phyloP scores from a whole-genome alignment of 2,329 filamentous ascomycete species.

The Thelonectria rubi region DNA sequence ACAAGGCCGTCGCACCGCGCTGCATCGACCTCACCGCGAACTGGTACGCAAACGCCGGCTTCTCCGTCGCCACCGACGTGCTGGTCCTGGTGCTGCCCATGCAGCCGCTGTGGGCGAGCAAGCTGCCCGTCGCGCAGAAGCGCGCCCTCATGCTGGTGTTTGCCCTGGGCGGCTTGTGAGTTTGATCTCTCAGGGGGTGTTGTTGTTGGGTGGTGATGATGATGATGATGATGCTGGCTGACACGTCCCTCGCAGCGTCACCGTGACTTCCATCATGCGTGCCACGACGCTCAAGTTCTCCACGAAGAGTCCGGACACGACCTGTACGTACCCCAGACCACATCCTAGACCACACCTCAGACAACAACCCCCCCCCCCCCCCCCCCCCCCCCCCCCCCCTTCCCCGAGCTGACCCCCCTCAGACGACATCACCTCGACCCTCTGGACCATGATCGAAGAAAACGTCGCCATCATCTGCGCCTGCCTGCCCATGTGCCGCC shows the following conservation, averaged over 20 bases:
- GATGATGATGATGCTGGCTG: neutral
- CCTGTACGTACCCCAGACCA: slow-evolving; percentile 44
- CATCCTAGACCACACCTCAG: slow-evolving; percentile 19
- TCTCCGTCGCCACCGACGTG: slow-evolving; percentile 58
- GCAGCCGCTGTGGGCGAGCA: slow-evolving; percentile 55
- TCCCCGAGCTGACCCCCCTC: neutral
- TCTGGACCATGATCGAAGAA: slow-evolving; percentile 53
- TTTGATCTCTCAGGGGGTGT: too few species aligned
- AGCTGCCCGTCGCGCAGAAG: slow-evolving; percentile 53
- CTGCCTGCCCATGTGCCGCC: slow-evolving; percentile 52
- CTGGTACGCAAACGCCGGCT: slow-evolving; percentile 60
- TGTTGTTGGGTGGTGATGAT: too few species aligned
- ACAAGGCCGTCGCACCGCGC: slow-evolving; percentile 51
- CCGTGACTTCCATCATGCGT: slow-evolving; percentile 54
- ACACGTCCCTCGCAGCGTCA: slow-evolving; percentile 40
- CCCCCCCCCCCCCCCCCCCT: too few species aligned
- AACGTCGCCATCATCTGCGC: slow-evolving; percentile 53
- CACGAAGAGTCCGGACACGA: slow-evolving; percentile 49
- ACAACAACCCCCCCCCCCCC: slow-evolving; percentile 27
- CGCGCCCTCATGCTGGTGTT: slow-evolving; percentile 54
- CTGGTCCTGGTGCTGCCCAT: slow-evolving; percentile 58
- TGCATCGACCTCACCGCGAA: slow-evolving; percentile 58
- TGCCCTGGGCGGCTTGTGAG: slow-evolving; percentile 54
- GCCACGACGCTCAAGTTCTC: slow-evolving; percentile 52
- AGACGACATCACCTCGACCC: slow-evolving; percentile 49